These are phyloP conservation scores for Bipolaris gigantea DNA, from an alignment of 2,329 filamentous ascomycete genomes.

Conservation along the genomic window DNA sequence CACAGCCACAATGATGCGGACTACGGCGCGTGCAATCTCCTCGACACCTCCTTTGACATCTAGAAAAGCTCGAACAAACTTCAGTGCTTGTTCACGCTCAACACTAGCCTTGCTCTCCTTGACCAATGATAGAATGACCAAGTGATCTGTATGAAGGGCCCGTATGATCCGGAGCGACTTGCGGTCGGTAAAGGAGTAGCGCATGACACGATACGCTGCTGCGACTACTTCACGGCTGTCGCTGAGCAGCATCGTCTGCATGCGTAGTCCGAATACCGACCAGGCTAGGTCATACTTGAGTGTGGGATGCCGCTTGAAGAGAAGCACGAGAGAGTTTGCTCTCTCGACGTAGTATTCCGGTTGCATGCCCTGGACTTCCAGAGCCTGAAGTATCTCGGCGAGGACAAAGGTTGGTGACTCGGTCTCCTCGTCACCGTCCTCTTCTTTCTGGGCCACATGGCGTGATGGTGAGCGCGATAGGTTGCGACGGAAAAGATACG, in stretches of 20 bases:
- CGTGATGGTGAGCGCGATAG: slow-evolving; percentile 56
- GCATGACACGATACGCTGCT: slow-evolving; percentile 87
- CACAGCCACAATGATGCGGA: slow-evolving; percentile 86
- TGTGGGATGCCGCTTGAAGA: slow-evolving; percentile 92
- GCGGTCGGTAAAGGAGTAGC: slow-evolving; percentile 91
- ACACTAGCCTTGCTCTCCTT: slow-evolving; percentile 98
- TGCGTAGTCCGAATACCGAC: slow-evolving; percentile 89
- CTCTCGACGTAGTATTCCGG: slow-evolving; percentile 94
- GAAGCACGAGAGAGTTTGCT: slow-evolving; percentile 88
- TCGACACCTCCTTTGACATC: slow-evolving; percentile 91
- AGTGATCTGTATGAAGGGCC: slow-evolving; percentile 83
- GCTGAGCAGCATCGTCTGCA: slow-evolving; percentile 94
- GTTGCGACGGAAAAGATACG: slow-evolving; percentile 60
- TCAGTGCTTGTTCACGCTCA: slow-evolving; percentile 93
- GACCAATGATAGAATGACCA: slow-evolving; percentile 88
- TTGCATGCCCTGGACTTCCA: slow-evolving; percentile 84
- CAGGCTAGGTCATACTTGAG: slow-evolving; percentile 96
- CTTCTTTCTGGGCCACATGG: slow-evolving; percentile 55
- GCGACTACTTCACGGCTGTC: slow-evolving; percentile 95
- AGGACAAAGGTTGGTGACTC: slow-evolving; percentile 93
- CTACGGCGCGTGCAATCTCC: slow-evolving; percentile 83
- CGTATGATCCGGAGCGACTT: slow-evolving; percentile 88
- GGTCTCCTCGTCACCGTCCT: slow-evolving; percentile 65
- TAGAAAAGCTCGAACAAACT: slow-evolving; percentile 91
- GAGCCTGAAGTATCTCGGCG: slow-evolving; percentile 83